phyloP scores from a whole-genome alignment of 371 early-diverging fungal genomes.

The Mortierella sp. region DNA sequence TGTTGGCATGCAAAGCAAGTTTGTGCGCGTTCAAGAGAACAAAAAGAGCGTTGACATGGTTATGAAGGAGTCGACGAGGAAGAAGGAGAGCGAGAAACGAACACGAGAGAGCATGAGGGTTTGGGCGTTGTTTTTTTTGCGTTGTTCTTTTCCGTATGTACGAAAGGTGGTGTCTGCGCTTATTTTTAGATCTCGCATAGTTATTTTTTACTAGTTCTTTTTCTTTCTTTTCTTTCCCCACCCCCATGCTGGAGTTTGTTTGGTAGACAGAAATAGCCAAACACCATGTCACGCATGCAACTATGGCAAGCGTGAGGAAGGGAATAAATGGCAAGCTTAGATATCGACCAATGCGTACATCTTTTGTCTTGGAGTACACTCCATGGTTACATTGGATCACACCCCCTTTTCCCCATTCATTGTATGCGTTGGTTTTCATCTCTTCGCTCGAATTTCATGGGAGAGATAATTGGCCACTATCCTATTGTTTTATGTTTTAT shows the following conservation, averaged over 20 bases:
- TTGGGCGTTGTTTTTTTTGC: constrained; percentile 2
- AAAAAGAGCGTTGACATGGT: neutral
- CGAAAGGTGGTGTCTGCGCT: constrained; percentile 9
- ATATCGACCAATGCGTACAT: neutral
- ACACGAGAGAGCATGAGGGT: neutral
- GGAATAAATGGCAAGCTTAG: neutral
- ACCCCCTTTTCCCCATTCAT: neutral
- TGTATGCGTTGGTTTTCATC: neutral
- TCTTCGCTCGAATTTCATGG: neutral
- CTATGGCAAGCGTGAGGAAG: neutral
- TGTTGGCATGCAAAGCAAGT: neutral
- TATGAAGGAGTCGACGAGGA: neutral
- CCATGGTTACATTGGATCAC: neutral
- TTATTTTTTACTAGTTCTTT: neutral
- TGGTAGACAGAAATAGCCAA: constrained; percentile 1
- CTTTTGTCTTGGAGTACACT: neutral
- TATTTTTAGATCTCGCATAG: neutral
- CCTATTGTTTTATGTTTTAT: neutral
- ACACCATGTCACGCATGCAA: neutral
- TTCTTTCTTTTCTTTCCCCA: neutral
- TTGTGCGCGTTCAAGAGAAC: neutral
- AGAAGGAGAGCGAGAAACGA: neutral
- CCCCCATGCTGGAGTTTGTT: neutral
- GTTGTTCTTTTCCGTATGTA: neutral
- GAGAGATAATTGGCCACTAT: neutral